Conservation (phyloP, 2,329 filamentous ascomycete species). For the Westerdykella sp. region DNA sequence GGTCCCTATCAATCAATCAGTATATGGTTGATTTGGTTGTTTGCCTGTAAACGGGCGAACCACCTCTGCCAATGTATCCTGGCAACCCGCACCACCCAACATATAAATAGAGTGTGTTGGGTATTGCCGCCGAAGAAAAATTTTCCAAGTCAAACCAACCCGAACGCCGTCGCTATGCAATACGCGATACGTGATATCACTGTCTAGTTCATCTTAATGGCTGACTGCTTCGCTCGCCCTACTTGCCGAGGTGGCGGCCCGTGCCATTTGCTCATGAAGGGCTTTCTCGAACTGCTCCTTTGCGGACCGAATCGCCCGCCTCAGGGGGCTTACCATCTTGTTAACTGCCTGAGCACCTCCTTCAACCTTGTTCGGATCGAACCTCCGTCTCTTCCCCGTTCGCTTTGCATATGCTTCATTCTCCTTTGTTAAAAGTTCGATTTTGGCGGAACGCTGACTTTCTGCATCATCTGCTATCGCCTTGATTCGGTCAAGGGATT, state of each 20-base stretch:
- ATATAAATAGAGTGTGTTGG: too few species aligned
- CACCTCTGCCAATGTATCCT: too few species aligned
- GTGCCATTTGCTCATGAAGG: conserved; percentile 52
- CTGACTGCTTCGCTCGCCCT: conserved; percentile 8
- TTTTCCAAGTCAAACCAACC: too few species aligned
- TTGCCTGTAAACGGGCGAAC: too few species aligned
- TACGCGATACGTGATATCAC: neutral
- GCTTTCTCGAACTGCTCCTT: conserved; percentile 65
- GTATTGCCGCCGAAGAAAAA: too few species aligned
- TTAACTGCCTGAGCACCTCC: conserved; percentile 73
- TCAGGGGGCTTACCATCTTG: conserved; percentile 68
- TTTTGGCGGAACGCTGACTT: conserved; percentile 59
- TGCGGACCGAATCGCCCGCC: conserved; percentile 64
- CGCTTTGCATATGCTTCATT: conserved; percentile 63
- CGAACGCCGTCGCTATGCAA: conserved; percentile 32
- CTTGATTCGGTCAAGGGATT: conserved; percentile 71
- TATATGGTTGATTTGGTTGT: too few species aligned
- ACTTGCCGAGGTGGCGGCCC: conserved; percentile 28
- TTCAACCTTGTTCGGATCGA: conserved; percentile 61
- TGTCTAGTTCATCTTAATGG: too few species aligned
- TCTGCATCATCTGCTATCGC: conserved; percentile 78
- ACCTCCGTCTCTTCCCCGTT: conserved; percentile 67
- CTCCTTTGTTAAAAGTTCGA: conserved; percentile 62
- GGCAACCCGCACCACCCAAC: too few species aligned
- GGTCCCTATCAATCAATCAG: too few species aligned